Base-by-base conservation (phyloP, 108 stramenopile genomes). In the Fistulifera solaris region DNA sequence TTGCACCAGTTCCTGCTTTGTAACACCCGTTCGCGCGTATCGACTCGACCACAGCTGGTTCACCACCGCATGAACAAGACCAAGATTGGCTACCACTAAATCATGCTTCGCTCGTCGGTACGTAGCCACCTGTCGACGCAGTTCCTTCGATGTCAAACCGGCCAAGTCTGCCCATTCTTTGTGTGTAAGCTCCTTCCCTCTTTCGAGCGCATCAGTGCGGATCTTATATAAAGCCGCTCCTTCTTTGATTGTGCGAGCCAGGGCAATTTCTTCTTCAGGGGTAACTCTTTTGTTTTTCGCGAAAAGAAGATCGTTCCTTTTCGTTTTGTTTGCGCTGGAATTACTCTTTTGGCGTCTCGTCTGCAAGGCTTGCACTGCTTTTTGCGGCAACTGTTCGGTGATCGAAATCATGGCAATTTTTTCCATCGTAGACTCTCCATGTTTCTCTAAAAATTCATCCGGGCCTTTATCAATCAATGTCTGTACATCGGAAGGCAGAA, bases 1-100 rank as follows among this genome's bases (percentile, higher is more conserved):
- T 66, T 97, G 96, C 1, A 96, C 62, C 19, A 97, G 56, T 56
- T 97, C 96, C 22, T 83, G 80, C 35, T 82, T 62, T 23, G 81
- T 56, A 5, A 93, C 22, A 24, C 69, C 73, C 26, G 49, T 46
- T 4, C 27, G 16, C 10, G 51, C 61, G 10, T 53, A 42, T 41
- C 58, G 57, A 16, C 41, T 58, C 11, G 39, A 24, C 62, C 71
- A 83, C 24, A 68, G 54, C 24, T 68, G 62, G 40, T 72, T 73
- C 2, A 86, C 81, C 0, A 89, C 80, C 26, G 87, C 78, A 51
- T 84, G 72, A 10, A 93, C 91, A 47, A 88, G 58, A 10, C 87
- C 85, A 56, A 93, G 72, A 58, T 93, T 93, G 54, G 80, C 72
- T 48, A 65, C 59, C 13, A 88, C 86, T 18, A 93, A 52, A 25